Conservation (phyloP, 768 basidiomycete genomes). For the Lactarius tabidus region DNA sequence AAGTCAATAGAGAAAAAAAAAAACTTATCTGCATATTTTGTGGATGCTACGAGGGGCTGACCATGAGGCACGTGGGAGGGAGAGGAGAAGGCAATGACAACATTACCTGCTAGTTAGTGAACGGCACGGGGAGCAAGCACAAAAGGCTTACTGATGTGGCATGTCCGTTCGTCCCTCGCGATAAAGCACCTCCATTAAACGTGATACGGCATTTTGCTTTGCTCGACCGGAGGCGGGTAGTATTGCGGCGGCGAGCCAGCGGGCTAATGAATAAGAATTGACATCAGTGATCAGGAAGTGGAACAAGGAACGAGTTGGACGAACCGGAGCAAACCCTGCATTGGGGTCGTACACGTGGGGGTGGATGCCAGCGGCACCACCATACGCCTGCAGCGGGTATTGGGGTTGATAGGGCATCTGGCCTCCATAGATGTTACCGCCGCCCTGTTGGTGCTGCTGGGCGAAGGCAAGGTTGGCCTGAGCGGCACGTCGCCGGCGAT, state of each 20-base stretch:
- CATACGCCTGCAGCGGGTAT: conserved; percentile 11
- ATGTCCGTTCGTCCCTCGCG: too few species aligned
- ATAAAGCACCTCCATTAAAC: not conserved
- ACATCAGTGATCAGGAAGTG: not conserved
- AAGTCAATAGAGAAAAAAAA: too few species aligned
- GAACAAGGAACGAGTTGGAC: not conserved
- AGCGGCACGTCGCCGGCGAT: conserved; percentile 6
- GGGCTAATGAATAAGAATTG: conserved; percentile 1
- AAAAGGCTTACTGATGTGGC: too few species aligned
- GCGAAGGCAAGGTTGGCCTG: conserved; percentile 1
- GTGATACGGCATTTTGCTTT: not conserved
- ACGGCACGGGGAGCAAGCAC: too few species aligned
- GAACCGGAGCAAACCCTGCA: conserved; percentile 10
- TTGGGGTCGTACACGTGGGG: not conserved
- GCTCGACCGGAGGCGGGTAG: not conserved
- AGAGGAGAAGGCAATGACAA: too few species aligned
- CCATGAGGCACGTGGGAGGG: too few species aligned
- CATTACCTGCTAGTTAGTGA: too few species aligned
- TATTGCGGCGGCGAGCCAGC: conserved; percentile 6
- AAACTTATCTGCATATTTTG: too few species aligned
- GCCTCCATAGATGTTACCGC: not conserved
- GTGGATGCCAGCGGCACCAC: too few species aligned
- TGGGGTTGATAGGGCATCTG: not conserved
- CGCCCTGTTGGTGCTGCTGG: not conserved
- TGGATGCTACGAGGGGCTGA: too few species aligned